Base-by-base conservation (phyloP, 75 land plant species). In the Pinus albicaulis region DNA sequence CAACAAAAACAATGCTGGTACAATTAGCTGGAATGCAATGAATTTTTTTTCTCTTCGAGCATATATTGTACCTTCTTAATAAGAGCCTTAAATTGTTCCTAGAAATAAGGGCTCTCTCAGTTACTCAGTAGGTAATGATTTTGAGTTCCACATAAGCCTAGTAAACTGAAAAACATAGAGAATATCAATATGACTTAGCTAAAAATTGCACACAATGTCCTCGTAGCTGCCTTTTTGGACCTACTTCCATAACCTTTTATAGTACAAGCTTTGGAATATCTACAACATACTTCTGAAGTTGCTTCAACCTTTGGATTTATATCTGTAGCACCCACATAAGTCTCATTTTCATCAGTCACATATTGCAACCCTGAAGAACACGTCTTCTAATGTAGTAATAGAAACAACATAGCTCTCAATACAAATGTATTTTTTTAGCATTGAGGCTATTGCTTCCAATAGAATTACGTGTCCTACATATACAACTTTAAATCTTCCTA, bases 371-470 rank as follows among this genome's bases (percentile, higher is more conserved):
- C 90, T 89, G 13, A 95, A 76, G 75, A 95, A 95, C 17, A 95
- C 96, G 77, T 95, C 98, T 78, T 95, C 98, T 79, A 95, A 76
- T 61, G 98, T 95, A 3, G 98, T 95, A 19, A 95, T 93, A 61
- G 96, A 95, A 52, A 95, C 88, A 17, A 93, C 98, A 81, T 88
- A 95, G 73, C 98, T 89, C 74, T 91, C 92, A 74, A 95, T 89
- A 25, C 89, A 82, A 82, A 68, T n/a, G 55, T 38, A 17, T 23
- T 63, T 3, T 3, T 23, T 74, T 66, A 22, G 61, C 76, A 11
- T 20, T 75, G 70, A 6, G 16, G 48, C 11, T 63, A 24, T 12
- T 44, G 2, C 57, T 63, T 65, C 85, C 82, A 6, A 26, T 48
- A 31, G 48, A 56, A 74, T 36, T 55, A 66, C 41, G 71, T 60